Evolutionary conservation across 1,284 basidiomycete genomes (phyloP).

Genomic region (Boletus sp.): DNA sequence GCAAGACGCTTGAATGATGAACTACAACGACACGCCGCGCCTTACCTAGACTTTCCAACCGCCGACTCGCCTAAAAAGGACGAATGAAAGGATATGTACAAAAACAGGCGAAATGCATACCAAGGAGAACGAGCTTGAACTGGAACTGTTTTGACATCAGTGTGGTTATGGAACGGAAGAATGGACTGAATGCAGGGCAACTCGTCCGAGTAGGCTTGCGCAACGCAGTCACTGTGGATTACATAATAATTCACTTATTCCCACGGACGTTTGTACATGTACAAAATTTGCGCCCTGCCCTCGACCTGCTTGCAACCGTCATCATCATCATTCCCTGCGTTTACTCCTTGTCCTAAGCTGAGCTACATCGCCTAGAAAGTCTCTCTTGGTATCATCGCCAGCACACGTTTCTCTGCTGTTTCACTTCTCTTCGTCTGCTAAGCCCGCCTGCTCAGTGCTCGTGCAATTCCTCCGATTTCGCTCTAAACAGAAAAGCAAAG

Average conservation of each 20-base stretch:
- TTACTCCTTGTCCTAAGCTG: conserved; percentile 28
- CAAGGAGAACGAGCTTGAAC: conserved; percentile 91
- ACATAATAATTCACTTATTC: conserved; percentile 35
- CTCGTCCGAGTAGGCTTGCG: not conserved
- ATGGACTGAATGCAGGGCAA: conserved; percentile 7
- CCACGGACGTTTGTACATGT: conserved; percentile 26
- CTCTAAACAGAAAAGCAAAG: conserved; percentile 35
- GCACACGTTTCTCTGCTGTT: conserved; percentile 29
- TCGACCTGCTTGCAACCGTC: conserved; percentile 28
- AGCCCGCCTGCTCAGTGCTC: conserved; percentile 36
- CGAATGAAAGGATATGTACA: conserved; percentile 1
- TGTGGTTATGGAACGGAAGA: conserved; percentile 25
- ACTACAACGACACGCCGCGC: conserved; percentile 6
- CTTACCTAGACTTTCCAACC: conserved; percentile 92
- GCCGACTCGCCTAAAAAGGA: conserved; percentile 83
- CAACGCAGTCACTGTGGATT: conserved; percentile 17
- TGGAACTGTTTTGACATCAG: conserved; percentile 83
- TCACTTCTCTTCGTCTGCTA: conserved; percentile 30
- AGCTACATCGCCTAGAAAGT: conserved; percentile 32
- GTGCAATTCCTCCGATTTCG: conserved; percentile 37
- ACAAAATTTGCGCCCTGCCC: conserved; percentile 31
- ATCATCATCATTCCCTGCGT: conserved; percentile 34
- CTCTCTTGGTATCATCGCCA: conserved; percentile 24
- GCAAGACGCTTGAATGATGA: conserved; percentile 17
- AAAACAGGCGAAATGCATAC: conserved; percentile 45